These are phyloP conservation scores for Talaromyces sp. DNA, from an alignment of 2,329 filamentous ascomycete genomes.

Conservation along the genomic window DNA sequence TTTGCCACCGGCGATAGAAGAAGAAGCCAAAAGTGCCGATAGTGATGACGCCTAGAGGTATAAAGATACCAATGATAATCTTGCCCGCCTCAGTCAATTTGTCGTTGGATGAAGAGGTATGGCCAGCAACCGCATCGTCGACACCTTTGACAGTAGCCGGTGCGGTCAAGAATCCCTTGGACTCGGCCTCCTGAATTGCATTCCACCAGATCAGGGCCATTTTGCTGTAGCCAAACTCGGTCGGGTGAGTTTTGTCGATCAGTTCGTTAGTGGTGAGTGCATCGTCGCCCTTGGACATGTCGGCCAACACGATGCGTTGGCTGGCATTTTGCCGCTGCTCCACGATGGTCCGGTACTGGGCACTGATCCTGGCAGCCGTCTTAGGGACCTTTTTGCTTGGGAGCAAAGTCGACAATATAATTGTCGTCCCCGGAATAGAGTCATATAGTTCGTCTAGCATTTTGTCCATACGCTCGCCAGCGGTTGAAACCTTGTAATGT, in stretches of 20 bases:
- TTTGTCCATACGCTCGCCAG: slow-evolving; percentile 19
- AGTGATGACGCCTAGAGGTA: not conserved
- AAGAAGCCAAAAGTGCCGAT: not conserved
- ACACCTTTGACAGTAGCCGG: not conserved
- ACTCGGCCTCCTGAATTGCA: slow-evolving; percentile 17
- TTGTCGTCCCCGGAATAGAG: slow-evolving; percentile 19
- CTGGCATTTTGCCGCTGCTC: slow-evolving; percentile 15
- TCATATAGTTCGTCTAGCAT: slow-evolving; percentile 22
- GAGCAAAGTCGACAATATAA: slow-evolving; percentile 31
- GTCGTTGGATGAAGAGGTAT: not conserved
- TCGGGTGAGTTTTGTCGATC: slow-evolving; percentile 20
- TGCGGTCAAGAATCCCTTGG: slow-evolving; percentile 13
- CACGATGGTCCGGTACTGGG: slow-evolving; percentile 21
- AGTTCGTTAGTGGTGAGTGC: slow-evolving; percentile 16
- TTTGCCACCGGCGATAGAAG: not conserved
- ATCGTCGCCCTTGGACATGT: slow-evolving; percentile 17
- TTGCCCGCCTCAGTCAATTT: not conserved
- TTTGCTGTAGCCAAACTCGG: slow-evolving; percentile 18
- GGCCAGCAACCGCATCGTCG: not conserved
- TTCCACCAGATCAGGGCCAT: slow-evolving; percentile 26
- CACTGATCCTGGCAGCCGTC: slow-evolving; percentile 15
- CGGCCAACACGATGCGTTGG: slow-evolving; percentile 21
- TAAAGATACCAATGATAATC: not conserved
- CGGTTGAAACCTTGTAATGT: slow-evolving; percentile 15
- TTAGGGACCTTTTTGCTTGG: slow-evolving; percentile 14